A percentile compares a stretch with the other conserved stretches of the same genome.
Conservation (phyloP, 2,329 filamentous ascomycete species). For the Fusarium anthophilum region DNA sequence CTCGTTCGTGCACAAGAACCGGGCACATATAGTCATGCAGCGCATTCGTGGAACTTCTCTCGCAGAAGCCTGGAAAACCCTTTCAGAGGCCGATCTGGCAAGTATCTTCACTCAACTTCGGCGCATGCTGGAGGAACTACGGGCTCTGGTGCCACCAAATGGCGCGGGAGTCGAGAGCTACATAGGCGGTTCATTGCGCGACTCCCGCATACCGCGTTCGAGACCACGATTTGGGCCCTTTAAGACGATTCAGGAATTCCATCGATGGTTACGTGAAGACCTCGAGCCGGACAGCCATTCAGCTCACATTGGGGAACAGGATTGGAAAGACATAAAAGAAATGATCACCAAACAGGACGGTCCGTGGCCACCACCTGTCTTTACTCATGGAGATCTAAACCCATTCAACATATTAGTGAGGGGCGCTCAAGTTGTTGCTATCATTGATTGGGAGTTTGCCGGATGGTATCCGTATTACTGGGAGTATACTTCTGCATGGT, state of each 20-base stretch:
- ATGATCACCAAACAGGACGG: slow-evolving; percentile 34
- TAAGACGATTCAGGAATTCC: slow-evolving; percentile 44
- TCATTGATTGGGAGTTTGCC: not conserved
- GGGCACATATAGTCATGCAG: slow-evolving; percentile 59
- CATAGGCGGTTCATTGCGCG: slow-evolving; percentile 40
- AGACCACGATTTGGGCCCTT: slow-evolving; percentile 46
- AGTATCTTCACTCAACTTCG: slow-evolving; percentile 36
- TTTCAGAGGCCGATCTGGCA: slow-evolving; percentile 10
- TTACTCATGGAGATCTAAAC: not conserved
- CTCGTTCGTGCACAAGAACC: slow-evolving; percentile 50
- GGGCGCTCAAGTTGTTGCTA: not conserved
- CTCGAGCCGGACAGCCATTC: slow-evolving; percentile 37
- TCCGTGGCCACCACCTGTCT: not conserved
- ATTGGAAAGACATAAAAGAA: slow-evolving; percentile 43
- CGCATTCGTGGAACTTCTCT: slow-evolving; percentile 41
- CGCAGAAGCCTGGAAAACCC: slow-evolving; percentile 11
- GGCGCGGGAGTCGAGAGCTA: slow-evolving; percentile 36
- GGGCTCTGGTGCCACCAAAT: slow-evolving; percentile 25
- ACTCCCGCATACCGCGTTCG: slow-evolving; percentile 38
- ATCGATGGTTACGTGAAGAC: slow-evolving; percentile 44
- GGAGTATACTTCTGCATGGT: not conserved
- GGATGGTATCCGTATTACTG: not conserved
- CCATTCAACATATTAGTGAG: not conserved
- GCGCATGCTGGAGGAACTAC: slow-evolving; percentile 35
- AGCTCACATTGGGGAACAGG: slow-evolving; percentile 24